Evolutionary conservation across 176 grass and related monocot species (phyloP), one percentile per base, ranked within the genome.

Genomic region (Triticum turgidum): DNA sequence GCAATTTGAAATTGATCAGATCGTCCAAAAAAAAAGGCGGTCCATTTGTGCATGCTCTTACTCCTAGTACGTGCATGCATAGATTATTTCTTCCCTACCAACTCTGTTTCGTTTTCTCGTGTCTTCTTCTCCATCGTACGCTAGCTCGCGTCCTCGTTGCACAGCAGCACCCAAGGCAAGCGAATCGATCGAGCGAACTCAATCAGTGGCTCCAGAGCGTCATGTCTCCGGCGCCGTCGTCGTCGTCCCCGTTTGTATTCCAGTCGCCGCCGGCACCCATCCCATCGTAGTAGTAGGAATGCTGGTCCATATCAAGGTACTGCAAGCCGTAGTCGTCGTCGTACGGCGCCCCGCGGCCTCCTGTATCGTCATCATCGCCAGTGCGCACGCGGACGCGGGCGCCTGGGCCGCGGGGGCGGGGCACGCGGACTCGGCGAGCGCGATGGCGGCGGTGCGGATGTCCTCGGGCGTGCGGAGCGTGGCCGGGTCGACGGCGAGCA

Each of bases 371-470:
- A 22, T 18, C 24, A 24, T n/a, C 3, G 49, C 7, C 1, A 4
- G 0, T 1, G 47, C 13, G 15, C 65, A 27, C 39, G 2, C 39
- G 2, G 39, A 42, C 0, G 74, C 5, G 32, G 47, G 1, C 7
- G 32, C 33, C 45, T 27, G 38, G 18, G 18, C 73, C 49, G 39
- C 75, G n/a, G n/a, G n/a, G 22, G 86, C 87, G 4, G 73, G 71
- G 85, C 87, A 91, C 0, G 86, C 79, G 25, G 44, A 9, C 87
- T 95, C 83, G 13, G 95, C 95, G 61, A 92, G 84, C 68, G 90
- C 89, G 77, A 93, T 88, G 22, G 96, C 93, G 9, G 90, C 91
- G 76, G 91, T 85, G 9, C 92, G 96, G 74, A 98, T 93, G 71
- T 98, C 96, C 2, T 92, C 87, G 1, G 91, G 85, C 1, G 89